Evolutionary conservation across 768 basidiomycete species (phyloP), one percentile per base, ranked within the genome.

Genomic region (Mrakia blollopis): DNA sequence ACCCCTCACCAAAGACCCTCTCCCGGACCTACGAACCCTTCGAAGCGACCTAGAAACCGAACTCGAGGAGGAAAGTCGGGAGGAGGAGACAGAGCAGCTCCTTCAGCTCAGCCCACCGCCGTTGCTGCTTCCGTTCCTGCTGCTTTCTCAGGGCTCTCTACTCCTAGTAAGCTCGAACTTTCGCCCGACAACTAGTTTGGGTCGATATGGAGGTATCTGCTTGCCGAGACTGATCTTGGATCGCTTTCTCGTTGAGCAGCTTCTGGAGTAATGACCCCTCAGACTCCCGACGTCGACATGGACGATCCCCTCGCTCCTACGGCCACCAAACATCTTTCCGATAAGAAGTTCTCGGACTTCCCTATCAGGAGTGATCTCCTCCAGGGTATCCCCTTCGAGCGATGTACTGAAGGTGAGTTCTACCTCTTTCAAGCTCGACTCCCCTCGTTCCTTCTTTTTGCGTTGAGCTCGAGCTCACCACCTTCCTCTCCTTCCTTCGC

Each of bases 341-440:
- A 76, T 39, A 76, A 76, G 65, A 54, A 50, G 35, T 76, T 76
- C 68, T 54, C 28, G 14, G 75, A 76, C 44, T 76, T 76, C 35
- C 67, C 67, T 11, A 76, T 76, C 28, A 30, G 67, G 32, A n/a
- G 67, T 3, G 73, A 75, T n/a, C 65, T 81, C 9, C 65, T 80
- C 16, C 50, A 62, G 23, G 69, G 79, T 13, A 78, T 83, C 41
- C 81, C 81, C 23, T 81, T 79, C 72, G 81, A 83, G 65, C 73
- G 70, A 57, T 82, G 81, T 72, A 82, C 82, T 18, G 81, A 81
- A 39, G 76, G 81, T 81, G 23, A 30, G 80, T 74, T 35, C 39
- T 23, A 41, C 37, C 7, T n/a, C n/a, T n/a, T n/a, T n/a, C n/a
- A n/a, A n/a, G n/a, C n/a, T n/a, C n/a, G n/a, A n/a, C n/a, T n/a